Base-by-base conservation (phyloP, 345 rosid genomes). In the Syzygium oleosum region DNA sequence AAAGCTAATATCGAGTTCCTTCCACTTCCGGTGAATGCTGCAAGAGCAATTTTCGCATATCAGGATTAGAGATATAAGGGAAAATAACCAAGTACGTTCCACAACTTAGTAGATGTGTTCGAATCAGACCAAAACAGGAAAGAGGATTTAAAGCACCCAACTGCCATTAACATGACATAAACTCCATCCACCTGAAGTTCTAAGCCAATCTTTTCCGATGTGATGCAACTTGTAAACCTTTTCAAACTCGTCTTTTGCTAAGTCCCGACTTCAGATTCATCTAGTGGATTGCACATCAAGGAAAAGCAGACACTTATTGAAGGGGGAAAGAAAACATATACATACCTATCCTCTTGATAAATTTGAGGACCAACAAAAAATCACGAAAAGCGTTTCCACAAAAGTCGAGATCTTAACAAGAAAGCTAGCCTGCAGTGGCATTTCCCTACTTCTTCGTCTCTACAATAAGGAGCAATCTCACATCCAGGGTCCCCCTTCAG, bases 131-230 rank as follows among this genome's bases (percentile, higher is more conserved):
- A 27, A 61, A 61, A 6, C 34, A 61, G 19, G 68, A 12, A 59
- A 27, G 34, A 61, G 34, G 68, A 61, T 61, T 61, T 0, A 27
- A 27, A 61, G 34, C 34, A 27, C 68, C 68, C n/a, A 61, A 61
- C 17, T 61, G 34, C 34, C 31, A 13, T 12, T 61, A 61, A n/a
- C 9, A 61, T 61, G 31, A 61, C 68, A 61, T 61, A 0, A 61
- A 61, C 68, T 27, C 34, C 12, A 13, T 27, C 17, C 17, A 61
- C n/a, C 31, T 0, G 4, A n/a, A 27, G 31, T 61, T 61, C 34
- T 27, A 0, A 61, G 1, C 34, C 2, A 0, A 16, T 1, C 68
- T 12, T 59, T 59, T 12, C 12, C 4, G 0, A 59, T 59, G 68
- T 5, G 31, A 27, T 27, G 34, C 16, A 4, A 59, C 3, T 52